Conservation (phyloP, 805 yeast species). For the Saccharomycopsis capsularis region DNA sequence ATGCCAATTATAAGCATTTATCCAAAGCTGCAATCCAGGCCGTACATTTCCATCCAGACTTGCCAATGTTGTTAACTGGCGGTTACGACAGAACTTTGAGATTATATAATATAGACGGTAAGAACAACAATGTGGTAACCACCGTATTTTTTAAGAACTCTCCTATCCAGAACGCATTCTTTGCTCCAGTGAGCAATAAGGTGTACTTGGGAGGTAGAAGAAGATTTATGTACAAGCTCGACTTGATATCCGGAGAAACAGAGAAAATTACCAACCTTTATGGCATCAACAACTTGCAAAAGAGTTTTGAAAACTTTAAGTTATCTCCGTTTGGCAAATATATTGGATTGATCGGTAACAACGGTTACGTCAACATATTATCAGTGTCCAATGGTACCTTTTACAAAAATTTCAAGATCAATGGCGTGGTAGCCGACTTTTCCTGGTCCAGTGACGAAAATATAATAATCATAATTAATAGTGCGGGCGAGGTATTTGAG, state of each 20-base stretch:
- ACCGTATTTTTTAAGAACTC: constrained; percentile 71
- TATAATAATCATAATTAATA: constrained; percentile 53
- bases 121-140: constrained; percentile 70
- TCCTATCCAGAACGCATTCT: constrained; percentile 73
- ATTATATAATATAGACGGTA: constrained; percentile 86
- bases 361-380: constrained; percentile 86
- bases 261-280: constrained; percentile 85
- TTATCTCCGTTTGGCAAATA: constrained; percentile 65
- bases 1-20: constrained; percentile 67
- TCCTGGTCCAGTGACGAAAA: constrained; percentile 49
- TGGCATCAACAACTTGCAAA: constrained; percentile 83
- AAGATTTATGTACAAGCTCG: constrained; percentile 89
- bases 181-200: constrained; percentile 39
- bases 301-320: constrained; percentile 80
- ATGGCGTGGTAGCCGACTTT: constrained; percentile 79
- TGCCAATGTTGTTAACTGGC: constrained; percentile 76
- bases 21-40: constrained; percentile 82
- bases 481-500: constrained; percentile 86
- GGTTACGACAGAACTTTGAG: constrained; percentile 89
- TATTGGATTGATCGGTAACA: constrained; percentile 71
- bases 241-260: constrained; percentile 61
- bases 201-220: constrained; percentile 89
- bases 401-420: constrained; percentile 79
- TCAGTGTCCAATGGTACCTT: constrained; percentile 79
- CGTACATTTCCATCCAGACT: constrained; percentile 67